A percentile compares a stretch with the other conserved stretches of the same genome.
These are phyloP conservation scores for Lipomyces yamanashiensis DNA, from an alignment of 805 yeast species.

Conservation along the genomic window DNA sequence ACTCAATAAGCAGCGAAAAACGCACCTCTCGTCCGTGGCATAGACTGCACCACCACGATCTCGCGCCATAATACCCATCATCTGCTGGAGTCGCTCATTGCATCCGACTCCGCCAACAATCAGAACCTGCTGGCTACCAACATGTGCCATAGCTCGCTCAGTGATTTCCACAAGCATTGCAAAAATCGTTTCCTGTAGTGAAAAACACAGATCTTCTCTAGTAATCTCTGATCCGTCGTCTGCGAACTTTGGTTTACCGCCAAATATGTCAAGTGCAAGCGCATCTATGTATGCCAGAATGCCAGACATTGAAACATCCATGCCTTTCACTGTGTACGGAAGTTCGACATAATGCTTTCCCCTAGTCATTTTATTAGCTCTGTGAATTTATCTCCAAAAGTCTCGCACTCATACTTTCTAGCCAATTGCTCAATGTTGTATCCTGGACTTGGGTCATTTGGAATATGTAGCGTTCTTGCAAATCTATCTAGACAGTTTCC, in stretches of 20 bases:
- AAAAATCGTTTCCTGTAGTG: conserved; percentile 88
- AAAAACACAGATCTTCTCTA: conserved; percentile 86
- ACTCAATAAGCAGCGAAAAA: not conserved
- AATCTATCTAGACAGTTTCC: conserved; percentile 96
- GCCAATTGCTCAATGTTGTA: conserved; percentile 96
- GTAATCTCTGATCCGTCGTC: conserved; percentile 60
- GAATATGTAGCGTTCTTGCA: conserved; percentile 85
- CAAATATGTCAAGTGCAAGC: conserved; percentile 73
- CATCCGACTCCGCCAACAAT: conserved; percentile 99
- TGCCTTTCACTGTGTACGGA: conserved; percentile 97
- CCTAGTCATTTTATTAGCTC: conserved; percentile 12
- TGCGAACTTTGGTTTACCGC: conserved; percentile 46
- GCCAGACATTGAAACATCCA: conserved; percentile 98
- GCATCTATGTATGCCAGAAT: conserved; percentile 83
- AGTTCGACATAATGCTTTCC: conserved; percentile 65
- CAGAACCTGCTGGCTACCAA: conserved; percentile 81
- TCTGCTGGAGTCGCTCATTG: conserved; percentile 84
- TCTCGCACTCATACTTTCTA: conserved; percentile 54
- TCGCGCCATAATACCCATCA: conserved; percentile 94
- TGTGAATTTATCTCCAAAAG: not conserved
- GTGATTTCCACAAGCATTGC: conserved; percentile 98
- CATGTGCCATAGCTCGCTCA: conserved; percentile 98
- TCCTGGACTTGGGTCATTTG: conserved; percentile 97
- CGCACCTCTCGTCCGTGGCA: conserved; percentile 86
- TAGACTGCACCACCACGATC: conserved; percentile 87